Evolutionary conservation across 1,284 basidiomycete species (phyloP).

Genomic region (Fomitopsis palustris): DNA sequence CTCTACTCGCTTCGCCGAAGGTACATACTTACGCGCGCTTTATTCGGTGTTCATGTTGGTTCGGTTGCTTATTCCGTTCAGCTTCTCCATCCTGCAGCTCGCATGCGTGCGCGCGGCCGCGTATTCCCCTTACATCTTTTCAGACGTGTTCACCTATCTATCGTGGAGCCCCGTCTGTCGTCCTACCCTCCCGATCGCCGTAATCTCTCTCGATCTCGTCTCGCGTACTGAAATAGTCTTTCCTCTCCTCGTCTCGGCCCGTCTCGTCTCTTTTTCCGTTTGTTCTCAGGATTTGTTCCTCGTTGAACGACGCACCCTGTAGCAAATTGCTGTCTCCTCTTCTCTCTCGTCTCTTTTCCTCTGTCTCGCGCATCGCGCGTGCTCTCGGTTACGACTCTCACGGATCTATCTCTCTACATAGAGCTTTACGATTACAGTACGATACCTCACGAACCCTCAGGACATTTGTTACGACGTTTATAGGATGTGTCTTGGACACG

Average conservation of each 20-base stretch:
- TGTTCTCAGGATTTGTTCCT: conserved; percentile 1
- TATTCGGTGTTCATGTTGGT: conserved; percentile 2
- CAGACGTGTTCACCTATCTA: not conserved
- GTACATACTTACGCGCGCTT: conserved; percentile 1
- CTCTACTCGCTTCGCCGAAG: not conserved
- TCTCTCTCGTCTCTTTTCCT: not conserved
- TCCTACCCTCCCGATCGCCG: not conserved
- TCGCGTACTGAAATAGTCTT: not conserved
- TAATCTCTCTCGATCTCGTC: not conserved
- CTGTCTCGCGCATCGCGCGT: not conserved
- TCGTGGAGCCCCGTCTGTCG: not conserved
- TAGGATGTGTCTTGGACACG: not conserved
- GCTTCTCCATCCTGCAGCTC: not conserved
- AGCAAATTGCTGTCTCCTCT: conserved; percentile 10
- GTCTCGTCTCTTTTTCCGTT: not conserved
- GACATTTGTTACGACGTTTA: conserved; percentile 1
- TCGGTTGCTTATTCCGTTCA: not conserved
- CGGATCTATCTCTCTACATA: not conserved
- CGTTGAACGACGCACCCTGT: conserved; percentile 5
- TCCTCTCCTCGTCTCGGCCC: not conserved
- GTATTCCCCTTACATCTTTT: not conserved
- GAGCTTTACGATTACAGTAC: conserved; percentile 8
- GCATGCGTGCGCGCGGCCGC: conserved; percentile 1
- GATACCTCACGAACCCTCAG: conserved; percentile 5
- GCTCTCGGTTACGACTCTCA: not conserved